A percentile compares a stretch with the other conserved stretches of the same genome.
Conservation (phyloP, 2,329 filamentous ascomycete species). For the Plenodomus lindquistii region DNA sequence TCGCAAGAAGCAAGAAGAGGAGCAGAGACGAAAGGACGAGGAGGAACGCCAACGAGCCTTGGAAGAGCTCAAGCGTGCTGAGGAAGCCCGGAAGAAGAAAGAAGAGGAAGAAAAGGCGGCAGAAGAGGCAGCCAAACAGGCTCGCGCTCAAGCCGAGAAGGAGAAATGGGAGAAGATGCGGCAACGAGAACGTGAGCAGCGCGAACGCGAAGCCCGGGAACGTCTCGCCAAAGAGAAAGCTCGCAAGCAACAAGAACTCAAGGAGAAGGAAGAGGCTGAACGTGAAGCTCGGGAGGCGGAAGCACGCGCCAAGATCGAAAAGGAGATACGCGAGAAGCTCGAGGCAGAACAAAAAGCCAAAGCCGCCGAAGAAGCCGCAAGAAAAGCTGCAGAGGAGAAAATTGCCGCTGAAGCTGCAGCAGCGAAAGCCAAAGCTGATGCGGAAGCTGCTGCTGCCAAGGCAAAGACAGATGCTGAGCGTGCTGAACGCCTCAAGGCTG, state of each 20-base stretch:
- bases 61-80: constrained; percentile 47
- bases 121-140: constrained; percentile 53
- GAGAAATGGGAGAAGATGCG: constrained; percentile 57
- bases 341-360: constrained; percentile 46
- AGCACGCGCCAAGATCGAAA: constrained; percentile 43
- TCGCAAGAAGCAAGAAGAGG: constrained; percentile 46
- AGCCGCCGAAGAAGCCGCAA: constrained; percentile 45
- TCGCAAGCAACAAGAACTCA: constrained; percentile 45
- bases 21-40: constrained; percentile 52
- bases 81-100: constrained; percentile 29
- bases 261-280: constrained; percentile 49
- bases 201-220: constrained; percentile 54
- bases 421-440: constrained; percentile 38
- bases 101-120: constrained; percentile 50
- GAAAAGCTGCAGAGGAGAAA: constrained; percentile 44
- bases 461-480: constrained; percentile 39
- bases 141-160: constrained; percentile 53
- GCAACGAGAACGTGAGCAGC: constrained; percentile 52
- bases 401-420: constrained; percentile 28
- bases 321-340: constrained; percentile 48
- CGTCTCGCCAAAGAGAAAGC: constrained; percentile 47
- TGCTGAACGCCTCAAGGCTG: constrained; percentile 43
- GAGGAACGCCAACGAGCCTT: constrained; percentile 49
- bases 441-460: constrained; percentile 36
- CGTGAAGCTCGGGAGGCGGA: constrained; percentile 41